These are phyloP conservation scores for Parsonsia alboflavescens DNA, from an alignment of 257 asterid genomes.

Conservation along the genomic window DNA sequence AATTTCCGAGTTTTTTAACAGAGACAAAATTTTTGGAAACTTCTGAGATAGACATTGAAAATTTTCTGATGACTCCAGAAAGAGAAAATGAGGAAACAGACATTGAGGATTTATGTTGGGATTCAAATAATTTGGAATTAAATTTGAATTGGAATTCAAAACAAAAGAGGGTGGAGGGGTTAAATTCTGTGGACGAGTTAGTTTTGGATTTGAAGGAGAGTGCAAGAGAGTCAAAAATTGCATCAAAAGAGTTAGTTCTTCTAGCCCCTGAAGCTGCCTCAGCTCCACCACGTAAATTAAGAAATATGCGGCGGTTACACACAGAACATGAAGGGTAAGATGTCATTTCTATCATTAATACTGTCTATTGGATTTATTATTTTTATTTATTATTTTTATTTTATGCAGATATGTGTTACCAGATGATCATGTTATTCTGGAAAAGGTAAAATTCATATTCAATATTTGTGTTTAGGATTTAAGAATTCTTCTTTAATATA, in stretches of 20 bases:
- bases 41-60: slow-evolving; percentile 35
- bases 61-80: background rate
- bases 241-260: slow-evolving; percentile 27
- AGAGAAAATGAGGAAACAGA: too few species aligned
- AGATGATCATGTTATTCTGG: slow-evolving; percentile 52
- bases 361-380: too few species aligned
- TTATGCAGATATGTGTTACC: slow-evolving; percentile 56
- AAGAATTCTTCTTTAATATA: too few species aligned
- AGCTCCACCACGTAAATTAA: slow-evolving; percentile 14
- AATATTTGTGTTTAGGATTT: too few species aligned
- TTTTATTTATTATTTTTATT: background rate
- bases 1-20: too few species aligned
- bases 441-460: slow-evolving; percentile 31
- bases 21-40: slow-evolving; percentile 24
- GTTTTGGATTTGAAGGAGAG: slow-evolving; percentile 4
- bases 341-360: too few species aligned
- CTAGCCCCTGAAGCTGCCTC: slow-evolving; percentile 19
- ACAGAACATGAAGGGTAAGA: slow-evolving; percentile 39
- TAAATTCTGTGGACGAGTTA: slow-evolving; percentile 21
- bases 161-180: background rate
- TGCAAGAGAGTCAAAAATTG: slow-evolving; percentile 6
- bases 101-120: too few species aligned
- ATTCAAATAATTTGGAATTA: too few species aligned
- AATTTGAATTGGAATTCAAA: slow-evolving; percentile 5
- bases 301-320: slow-evolving; percentile 9